phyloP scores from a whole-genome alignment of 371 early-diverging fungal genomes.

The Mucor plumbeus region DNA sequence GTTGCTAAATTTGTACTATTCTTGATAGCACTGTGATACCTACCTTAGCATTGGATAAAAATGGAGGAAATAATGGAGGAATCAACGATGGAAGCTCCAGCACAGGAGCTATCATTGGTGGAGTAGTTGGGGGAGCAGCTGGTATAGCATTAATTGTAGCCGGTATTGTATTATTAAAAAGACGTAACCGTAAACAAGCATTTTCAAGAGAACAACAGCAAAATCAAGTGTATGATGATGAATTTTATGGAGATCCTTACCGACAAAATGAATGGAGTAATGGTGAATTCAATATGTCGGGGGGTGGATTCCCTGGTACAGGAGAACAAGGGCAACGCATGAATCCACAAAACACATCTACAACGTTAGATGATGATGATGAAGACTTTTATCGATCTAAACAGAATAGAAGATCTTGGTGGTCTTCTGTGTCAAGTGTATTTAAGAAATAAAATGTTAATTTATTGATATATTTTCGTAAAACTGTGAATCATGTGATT shows the following conservation, averaged over 20 bases:
- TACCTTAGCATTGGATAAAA: constrained; percentile 26
- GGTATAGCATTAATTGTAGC: constrained; percentile 37
- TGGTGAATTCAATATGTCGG: constrained; percentile 19
- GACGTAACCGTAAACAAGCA: constrained; percentile 21
- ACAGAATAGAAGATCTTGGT: constrained; percentile 23
- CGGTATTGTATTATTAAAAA: constrained; percentile 24
- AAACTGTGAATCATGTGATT: neutral
- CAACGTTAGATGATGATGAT: constrained; percentile 20
- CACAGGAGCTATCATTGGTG: constrained; percentile 31
- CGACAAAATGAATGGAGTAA: constrained; percentile 30
- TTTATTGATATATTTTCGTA: neutral
- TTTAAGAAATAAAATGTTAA: constrained; percentile 8
- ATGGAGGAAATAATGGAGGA: neutral
- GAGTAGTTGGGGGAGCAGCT: constrained; percentile 37
- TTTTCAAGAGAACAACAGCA: constrained; percentile 21
- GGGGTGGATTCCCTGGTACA: constrained; percentile 29
- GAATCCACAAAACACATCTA: constrained; percentile 8
- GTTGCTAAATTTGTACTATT: neutral
- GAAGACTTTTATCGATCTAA: constrained; percentile 24
- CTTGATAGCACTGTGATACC: constrained; percentile 38
- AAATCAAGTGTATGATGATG: constrained; percentile 32
- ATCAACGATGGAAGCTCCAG: constrained; percentile 3
- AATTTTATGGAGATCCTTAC: constrained; percentile 36
- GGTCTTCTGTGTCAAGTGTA: constrained; percentile 23
- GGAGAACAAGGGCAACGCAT: constrained; percentile 23